These are phyloP conservation scores for Phytophthora nicotianae DNA, from an alignment of 352 stramenopile species.

Conservation along the genomic window DNA sequence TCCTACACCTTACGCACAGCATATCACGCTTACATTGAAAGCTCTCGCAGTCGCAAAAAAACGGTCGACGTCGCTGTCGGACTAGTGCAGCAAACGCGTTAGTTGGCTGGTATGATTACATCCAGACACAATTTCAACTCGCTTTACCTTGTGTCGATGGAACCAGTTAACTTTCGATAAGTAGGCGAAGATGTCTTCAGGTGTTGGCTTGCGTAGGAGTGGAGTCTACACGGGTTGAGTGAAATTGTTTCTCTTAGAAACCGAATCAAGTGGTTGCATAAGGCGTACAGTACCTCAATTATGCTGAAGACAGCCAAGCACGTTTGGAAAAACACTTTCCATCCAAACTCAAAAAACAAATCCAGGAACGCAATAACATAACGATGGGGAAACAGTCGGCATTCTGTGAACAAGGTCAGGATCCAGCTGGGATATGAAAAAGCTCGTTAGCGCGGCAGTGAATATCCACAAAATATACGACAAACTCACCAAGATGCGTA, in stretches of 20 bases:
- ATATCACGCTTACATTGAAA: constrained; percentile 36
- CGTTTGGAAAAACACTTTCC: constrained; percentile 54
- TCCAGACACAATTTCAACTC: background rate
- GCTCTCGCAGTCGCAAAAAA: constrained; percentile 41
- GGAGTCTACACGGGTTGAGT: constrained; percentile 12
- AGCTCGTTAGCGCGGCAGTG: constrained; percentile 4
- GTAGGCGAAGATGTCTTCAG: constrained; percentile 40
- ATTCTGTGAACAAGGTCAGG: constrained; percentile 59
- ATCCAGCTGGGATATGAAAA: constrained; percentile 42
- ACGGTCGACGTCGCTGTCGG: constrained; percentile 35
- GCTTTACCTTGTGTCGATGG: constrained; percentile 41
- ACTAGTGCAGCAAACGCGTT: constrained; percentile 25
- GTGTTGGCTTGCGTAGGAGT: constrained; percentile 26
- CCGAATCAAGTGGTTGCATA: background rate
- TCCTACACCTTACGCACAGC: background rate
- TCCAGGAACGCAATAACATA: constrained; percentile 50
- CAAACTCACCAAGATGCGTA: constrained; percentile 50
- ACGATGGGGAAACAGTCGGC: constrained; percentile 42
- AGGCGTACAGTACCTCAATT: constrained; percentile 34
- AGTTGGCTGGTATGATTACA: background rate
- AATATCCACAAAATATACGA: constrained; percentile 1
- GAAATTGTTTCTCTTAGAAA: background rate
- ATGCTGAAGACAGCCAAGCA: constrained; percentile 46
- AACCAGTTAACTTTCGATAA: constrained; percentile 43
- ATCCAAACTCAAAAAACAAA: constrained; percentile 55